Evolutionary conservation across 1,284 basidiomycete species (phyloP).

Genomic region (Cutaneotrichosporon sp.): DNA sequence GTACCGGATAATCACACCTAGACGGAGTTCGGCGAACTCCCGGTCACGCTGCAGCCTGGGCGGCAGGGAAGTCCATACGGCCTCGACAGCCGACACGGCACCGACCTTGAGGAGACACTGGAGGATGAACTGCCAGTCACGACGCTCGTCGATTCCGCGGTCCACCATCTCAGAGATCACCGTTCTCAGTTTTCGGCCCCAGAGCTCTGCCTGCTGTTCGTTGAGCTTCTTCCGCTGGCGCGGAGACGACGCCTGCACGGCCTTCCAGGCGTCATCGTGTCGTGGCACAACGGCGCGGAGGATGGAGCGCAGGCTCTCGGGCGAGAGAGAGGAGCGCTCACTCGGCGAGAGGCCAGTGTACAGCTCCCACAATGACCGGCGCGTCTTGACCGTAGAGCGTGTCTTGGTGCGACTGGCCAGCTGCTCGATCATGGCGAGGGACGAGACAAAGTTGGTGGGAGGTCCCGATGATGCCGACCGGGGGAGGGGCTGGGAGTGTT

Average conservation of each 20-base stretch:
- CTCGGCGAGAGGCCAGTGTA: conserved; percentile 3
- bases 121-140: conserved; percentile 18
- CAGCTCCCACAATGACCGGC: neutral
- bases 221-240: conserved; percentile 1
- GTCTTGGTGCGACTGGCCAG: neutral
- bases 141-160: conserved; percentile 1
- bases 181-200: conserved; percentile 9
- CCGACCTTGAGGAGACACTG: conserved; percentile 9
- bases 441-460: too few species aligned
- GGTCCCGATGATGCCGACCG: too few species aligned
- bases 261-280: conserved; percentile 7
- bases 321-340: conserved; percentile 6
- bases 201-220: neutral
- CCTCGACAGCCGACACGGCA: conserved; percentile 5
- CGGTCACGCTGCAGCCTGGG: conserved; percentile 1
- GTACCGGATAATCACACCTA: conserved; percentile 13
- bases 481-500: too few species aligned
- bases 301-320: conserved; percentile 4
- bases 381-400: neutral
- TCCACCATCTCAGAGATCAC: conserved; percentile 11
- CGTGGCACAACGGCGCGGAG: conserved; percentile 14
- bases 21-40: conserved; percentile 5
- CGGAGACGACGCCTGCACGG: neutral
- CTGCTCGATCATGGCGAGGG: neutral
- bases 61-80: conserved; percentile 7